Evolutionary conservation across 768 basidiomycete genomes (phyloP), one percentile per base, ranked within the genome.

Genomic region (Phanerodontia chrysosporium): DNA sequence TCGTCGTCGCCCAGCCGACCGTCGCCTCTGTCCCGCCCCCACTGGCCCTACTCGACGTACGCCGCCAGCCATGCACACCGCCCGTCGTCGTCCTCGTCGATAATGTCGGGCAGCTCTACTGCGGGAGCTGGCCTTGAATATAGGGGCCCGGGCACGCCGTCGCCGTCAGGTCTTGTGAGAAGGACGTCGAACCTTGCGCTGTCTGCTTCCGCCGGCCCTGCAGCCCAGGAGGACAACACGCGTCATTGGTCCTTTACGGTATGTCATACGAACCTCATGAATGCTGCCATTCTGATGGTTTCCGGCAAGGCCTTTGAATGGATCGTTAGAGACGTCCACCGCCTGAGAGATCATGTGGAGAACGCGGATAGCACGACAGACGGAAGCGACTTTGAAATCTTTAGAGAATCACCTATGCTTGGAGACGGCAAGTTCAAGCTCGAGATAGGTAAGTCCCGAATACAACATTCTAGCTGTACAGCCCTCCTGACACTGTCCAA

Each of bases 241-340:
- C 74, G 82, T 35, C 85, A 88, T 62, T 87, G 86, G 86, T 76
- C 81, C 3, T 85, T 86, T 65, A 80, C 79, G 63, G 87, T 83
- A 66, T 68, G 44, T 39, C 45, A 14, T 18, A 29, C 36, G 9
- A 1, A 13, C 7, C 2, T 25, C n/a, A n/a, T n/a, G n/a, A n/a
- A n/a, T n/a, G n/a, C n/a, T n/a, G n/a, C n/a, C n/a, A n/a, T n/a
- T n/a, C n/a, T n/a, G n/a, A n/a, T n/a, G n/a, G n/a, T n/a, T n/a
- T n/a, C n/a, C n/a, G n/a, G n/a, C n/a, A n/a, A 89, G 87, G 86
- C 86, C 0, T 87, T 90, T 64, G 87, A 92, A 69, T 90, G 88
- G 87, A 74, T 77, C 9, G 78, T 90, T 24, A 77, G 78, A 28
- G 79, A 85, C 63, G 78, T 86, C 6, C 73, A 76, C 52, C 82